Evolutionary conservation across 2,329 filamentous ascomycete species (phyloP).

Genomic region (Colletotrichum kahawae): DNA sequence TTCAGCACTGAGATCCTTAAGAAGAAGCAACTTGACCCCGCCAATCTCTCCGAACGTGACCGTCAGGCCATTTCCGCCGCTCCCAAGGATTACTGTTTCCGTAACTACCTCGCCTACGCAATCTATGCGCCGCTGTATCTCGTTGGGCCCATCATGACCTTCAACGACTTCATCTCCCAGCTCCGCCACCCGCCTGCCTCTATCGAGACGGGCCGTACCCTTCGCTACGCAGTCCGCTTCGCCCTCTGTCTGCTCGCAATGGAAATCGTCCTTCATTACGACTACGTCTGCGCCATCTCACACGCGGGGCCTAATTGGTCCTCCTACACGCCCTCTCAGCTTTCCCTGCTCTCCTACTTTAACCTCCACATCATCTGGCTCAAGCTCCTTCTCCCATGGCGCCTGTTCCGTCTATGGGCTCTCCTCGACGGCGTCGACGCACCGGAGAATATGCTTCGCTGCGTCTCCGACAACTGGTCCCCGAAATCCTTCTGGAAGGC

Average conservation of each 20-base stretch:
- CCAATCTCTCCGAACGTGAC: slow-evolving; percentile 86
- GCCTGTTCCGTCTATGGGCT: slow-evolving; percentile 98
- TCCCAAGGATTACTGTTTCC: slow-evolving; percentile 74
- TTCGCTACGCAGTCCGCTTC: slow-evolving; percentile 85
- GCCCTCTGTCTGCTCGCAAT: slow-evolving; percentile 80
- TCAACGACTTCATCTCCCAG: slow-evolving; percentile 97
- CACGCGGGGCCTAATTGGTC: slow-evolving; percentile 81
- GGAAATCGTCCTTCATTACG: slow-evolving; percentile 89
- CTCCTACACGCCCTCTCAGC: slow-evolving; percentile 83
- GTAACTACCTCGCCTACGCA: slow-evolving; percentile 87
- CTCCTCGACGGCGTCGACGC: slow-evolving; percentile 91
- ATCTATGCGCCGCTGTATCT: slow-evolving; percentile 95
- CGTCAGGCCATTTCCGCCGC: slow-evolving; percentile 79
- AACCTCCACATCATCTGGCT: slow-evolving; percentile 98
- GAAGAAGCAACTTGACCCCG: slow-evolving; percentile 96
- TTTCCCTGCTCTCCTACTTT: slow-evolving; percentile 91
- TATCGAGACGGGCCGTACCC: slow-evolving; percentile 72
- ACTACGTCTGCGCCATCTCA: slow-evolving; percentile 93
- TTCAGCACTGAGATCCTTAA: slow-evolving; percentile 70
- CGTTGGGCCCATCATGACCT: slow-evolving; percentile 90
- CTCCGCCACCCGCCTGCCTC: slow-evolving; percentile 74
- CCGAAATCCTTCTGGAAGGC: slow-evolving; percentile 91
- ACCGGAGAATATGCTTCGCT: slow-evolving; percentile 97
- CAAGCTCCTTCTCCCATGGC: slow-evolving; percentile 94
- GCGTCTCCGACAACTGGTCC: slow-evolving; percentile 93